A percentile compares a stretch with the other conserved stretches of the same genome.
Conservation (phyloP, 495 filamentous ascomycete genomes). For the Geopyxis carbonaria region DNA sequence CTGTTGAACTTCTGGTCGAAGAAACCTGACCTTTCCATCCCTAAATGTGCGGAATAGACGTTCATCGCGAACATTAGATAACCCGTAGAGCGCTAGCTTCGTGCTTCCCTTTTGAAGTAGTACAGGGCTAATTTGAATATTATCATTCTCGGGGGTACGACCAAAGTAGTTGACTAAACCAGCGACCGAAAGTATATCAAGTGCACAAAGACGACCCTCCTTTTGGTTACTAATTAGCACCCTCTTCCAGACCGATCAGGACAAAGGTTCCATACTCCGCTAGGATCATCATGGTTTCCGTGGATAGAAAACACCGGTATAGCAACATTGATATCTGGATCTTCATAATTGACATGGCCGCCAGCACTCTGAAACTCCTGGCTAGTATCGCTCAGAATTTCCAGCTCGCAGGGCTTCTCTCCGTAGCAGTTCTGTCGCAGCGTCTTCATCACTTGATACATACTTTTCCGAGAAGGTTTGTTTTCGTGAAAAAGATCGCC, state of each 20-base stretch:
- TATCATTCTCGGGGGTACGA: conserved; percentile 74
- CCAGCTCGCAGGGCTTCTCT: conserved; percentile 85
- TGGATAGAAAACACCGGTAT: conserved; percentile 98
- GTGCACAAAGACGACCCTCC: conserved; percentile 73
- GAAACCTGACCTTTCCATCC: conserved; percentile 87
- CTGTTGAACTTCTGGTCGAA: conserved; percentile 63
- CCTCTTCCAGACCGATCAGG: conserved; percentile 7
- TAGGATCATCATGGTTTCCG: conserved; percentile 95
- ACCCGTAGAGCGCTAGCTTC: conserved; percentile 84
- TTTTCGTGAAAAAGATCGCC: conserved; percentile 98
- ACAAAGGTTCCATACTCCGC: conserved; percentile 33
- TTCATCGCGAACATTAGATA: conserved; percentile 95
- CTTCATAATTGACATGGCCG: conserved; percentile 91
- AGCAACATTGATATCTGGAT: conserved; percentile 91
- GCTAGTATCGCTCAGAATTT: conserved; percentile 82
- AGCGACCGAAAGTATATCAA: conserved; percentile 80
- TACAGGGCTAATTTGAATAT: conserved; percentile 78
- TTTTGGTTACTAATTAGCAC: conserved; percentile 11
- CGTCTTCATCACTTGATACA: conserved; percentile 94
- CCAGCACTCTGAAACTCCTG: conserved; percentile 74
- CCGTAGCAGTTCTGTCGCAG: conserved; percentile 86
- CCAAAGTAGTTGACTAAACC: conserved; percentile 95
- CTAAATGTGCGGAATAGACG: conserved; percentile 83
- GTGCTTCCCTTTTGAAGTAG: conserved; percentile 85
- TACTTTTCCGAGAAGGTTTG: conserved; percentile 83